Evolutionary conservation across 2,329 filamentous ascomycete species (phyloP).

Genomic region (Aspergillus felis): DNA sequence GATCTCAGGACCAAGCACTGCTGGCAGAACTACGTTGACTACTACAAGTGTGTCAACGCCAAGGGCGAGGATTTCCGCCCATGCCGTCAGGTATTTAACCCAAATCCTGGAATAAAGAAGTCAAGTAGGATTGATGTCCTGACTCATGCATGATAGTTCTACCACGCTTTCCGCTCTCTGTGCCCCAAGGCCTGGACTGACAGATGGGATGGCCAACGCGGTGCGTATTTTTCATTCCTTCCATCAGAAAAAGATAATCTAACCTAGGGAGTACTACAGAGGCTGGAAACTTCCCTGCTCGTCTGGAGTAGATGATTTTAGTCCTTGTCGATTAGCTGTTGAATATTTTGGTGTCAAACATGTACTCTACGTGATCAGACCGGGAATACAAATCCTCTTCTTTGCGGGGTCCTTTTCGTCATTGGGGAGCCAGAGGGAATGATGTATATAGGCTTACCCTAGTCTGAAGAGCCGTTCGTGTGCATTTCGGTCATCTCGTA

Average conservation of each 20-base stretch:
- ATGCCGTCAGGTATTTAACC: conserved; percentile 77
- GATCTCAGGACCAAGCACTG: conserved; percentile 79
- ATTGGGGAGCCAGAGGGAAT: conserved; percentile 19
- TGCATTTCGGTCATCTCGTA: conserved; percentile 4
- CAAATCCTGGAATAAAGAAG: neutral
- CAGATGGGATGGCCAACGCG: conserved; percentile 96
- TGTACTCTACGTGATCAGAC: conserved; percentile 38
- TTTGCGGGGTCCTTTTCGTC: neutral
- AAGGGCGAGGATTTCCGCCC: conserved; percentile 98
- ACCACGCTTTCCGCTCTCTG: conserved; percentile 91
- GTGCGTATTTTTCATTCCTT: conserved; percentile 51
- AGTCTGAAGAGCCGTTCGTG: conserved; percentile 16
- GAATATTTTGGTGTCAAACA: conserved; percentile 32
- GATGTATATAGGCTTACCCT: conserved; percentile 31
- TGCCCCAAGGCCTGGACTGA: conserved; percentile 93
- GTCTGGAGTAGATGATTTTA: conserved; percentile 40
- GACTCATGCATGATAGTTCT: conserved; percentile 62
- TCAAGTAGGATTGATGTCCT: neutral
- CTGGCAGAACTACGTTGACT: conserved; percentile 99
- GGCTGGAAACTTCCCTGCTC: conserved; percentile 54
- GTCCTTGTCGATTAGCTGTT: conserved; percentile 24
- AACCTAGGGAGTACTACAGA: conserved; percentile 34
- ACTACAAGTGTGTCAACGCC: conserved; percentile 98
- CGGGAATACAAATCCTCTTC: conserved; percentile 27
- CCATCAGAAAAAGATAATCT: neutral